Base-by-base conservation (phyloP, 2,329 filamentous ascomycete genomes). In the Aspergillus oerlinghausenensis region DNA sequence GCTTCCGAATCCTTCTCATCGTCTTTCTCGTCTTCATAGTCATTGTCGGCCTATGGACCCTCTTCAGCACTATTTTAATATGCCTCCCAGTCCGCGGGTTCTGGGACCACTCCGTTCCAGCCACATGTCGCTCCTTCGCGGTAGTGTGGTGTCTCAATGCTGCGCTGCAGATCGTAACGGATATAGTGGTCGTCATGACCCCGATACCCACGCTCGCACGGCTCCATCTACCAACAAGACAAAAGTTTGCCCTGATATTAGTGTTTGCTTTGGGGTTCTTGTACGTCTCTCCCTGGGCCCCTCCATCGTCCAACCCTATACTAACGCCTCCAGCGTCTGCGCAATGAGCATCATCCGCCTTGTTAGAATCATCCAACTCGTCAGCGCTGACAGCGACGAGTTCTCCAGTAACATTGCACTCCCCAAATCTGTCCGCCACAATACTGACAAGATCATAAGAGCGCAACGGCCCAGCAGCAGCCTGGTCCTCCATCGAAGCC, bases 401-500 rank as follows among this genome's bases (percentile, higher is more conserved):
- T 52, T 61, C 17, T 65, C 63, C 38, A 50, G 68, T 70, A 64
- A 35, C 52, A 42, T 9, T 26, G 5, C 17, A 25, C n/a, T 1
- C 4, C 32, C 25, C 32, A 17, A 23, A 32, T 7, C 42, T n/a
- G 17, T n/a, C 2, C 5, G 14, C 32, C 14, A 17, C 32, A 38
- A 7, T 6, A 38, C 32, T 38, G 32, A 38, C 32, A 38, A 35
- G 14, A n/a, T 17, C 10, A 38, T 38, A 3, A 68, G 65, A 60
- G 49, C 56, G 32, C 29, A 70, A 70, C 55, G 59, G 58, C 54
- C 19, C 56, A 11, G 62, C 65, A n/a, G 67, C 67, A 49, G 52
- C 63, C 49, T 72, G 69, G 70, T 71, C 70, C 23, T 65, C 61
- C 32, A 59, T 71, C 17, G 70, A 71, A 61, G 51, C 58, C 40